Base-by-base conservation (phyloP, 305 asterid genomes). In the Fraxinus platypoda region DNA sequence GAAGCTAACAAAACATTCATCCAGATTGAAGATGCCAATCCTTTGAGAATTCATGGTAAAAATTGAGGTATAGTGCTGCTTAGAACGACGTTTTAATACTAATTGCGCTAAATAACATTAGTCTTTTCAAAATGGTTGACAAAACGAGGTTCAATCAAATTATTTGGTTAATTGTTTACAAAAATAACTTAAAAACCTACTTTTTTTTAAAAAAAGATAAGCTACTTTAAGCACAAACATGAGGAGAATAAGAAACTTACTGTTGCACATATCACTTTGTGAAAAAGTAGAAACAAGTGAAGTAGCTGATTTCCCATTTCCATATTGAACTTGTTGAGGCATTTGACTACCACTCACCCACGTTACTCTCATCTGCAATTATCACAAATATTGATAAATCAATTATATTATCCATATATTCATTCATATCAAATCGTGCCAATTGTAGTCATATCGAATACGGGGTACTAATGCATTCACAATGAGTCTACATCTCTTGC, bases 341-440 rank as follows among this genome's bases (percentile, higher is more conserved):
- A 78, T 83, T 85, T 83, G n/a, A 80, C 85, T 91, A n/a, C 98
- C 98, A 59, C 98, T 95, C 74, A 93, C 94, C 98, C 98, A 95
- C 8, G 88, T 93, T 71, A 95, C 72, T 86, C 88, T 91, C 94
- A 95, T 89, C 98, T 95, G 88, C 77, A 59, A 74, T 77, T 57
- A 57, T 83, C 70, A 12, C 72, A 37, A 77, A 49, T 21, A n/a
- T 17, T 17, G 1, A 5, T 31, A 43, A 77, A 26, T 3, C 25
- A 4, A 59, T 17, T 52, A 54, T 17, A 54, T 54, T n/a, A 8
- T 59, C 1, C 68, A 19, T 8, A 19, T 54, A 54, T n/a, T 17
- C 9, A 49, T 35, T 35, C 41, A 35, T 35, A 7, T 35, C 41
- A 54, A 38, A 38, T 38, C 3, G 12, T 38, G 46, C 46, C 46